Evolutionary conservation across 148 eudicot genomes (phyloP), one percentile per base, ranked within the genome.

Genomic region (Heliosperma pusillum): DNA sequence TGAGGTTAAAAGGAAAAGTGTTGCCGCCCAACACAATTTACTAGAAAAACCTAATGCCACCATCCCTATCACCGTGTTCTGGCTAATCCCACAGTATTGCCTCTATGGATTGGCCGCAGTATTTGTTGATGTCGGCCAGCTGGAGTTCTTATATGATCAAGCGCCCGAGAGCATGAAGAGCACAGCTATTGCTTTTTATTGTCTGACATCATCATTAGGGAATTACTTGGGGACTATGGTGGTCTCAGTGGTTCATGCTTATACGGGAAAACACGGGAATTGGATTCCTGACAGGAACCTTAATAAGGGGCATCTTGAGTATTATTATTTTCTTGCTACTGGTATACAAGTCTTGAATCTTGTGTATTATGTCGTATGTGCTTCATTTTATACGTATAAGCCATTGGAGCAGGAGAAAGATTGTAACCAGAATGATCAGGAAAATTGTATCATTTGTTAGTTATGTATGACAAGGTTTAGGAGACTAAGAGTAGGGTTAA

Each of bases 141-240:
- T 92, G 2, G 98, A 95, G 85, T 95, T 95, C 47, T 88, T 87
- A 76, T 91, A 91, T 7, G 93, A 91, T 55, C 97, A 95, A 72
- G 87, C 96, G 9, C 98, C 96, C 0, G 97, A 92, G 84, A 95
- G 98, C 81, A 92, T 95, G 98, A 80, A 87, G 65, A 95, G 97
- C 72, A 85, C 93, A 0, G 97, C 96, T 0, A 80, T 82, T 24
- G 98, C 97, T 3, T 63, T 95, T 56, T 92, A 87, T 68, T 90
- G 93, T 88, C 78, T 84, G 9, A 75, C 97, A 3, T 90, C 90
- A 26, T 79, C 96, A 0, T 27, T 89, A 4, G 98, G 97, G 61
- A 92, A 82, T 63, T 92, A 87, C 57, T 24, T 80, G 57, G 91
- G 97, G n/a, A n/a, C n/a, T n/a, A n/a, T n/a, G n/a, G n/a, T n/a